A percentile compares a stretch with the other conserved stretches of the same genome.
phyloP scores from a whole-genome alignment of 306 rosid genomes.

The Glycyrrhiza uralensis region DNA sequence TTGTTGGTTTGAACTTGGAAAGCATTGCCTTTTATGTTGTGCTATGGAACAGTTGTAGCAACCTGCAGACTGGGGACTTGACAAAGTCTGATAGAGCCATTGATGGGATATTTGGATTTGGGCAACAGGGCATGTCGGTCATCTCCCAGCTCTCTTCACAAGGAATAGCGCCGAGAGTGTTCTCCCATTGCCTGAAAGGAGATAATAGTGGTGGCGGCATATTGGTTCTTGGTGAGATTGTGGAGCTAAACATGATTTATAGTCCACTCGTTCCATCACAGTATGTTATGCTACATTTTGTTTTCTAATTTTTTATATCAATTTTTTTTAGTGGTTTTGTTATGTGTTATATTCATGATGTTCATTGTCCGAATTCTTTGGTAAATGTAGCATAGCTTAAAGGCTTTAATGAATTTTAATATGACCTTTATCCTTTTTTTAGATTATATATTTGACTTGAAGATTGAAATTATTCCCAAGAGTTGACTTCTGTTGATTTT shows the following conservation, averaged over 20 bases:
- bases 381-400: background rate
- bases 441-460: background rate
- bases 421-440: conserved; percentile 14
- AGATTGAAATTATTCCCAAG: background rate
- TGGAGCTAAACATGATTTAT: conserved; percentile 71
- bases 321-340: background rate
- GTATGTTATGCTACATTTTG: conserved; percentile 47
- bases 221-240: conserved; percentile 85
- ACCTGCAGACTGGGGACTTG: conserved; percentile 70
- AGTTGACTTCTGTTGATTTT: background rate
- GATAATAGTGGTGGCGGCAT: conserved; percentile 82
- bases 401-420: background rate
- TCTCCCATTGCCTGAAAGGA: conserved; percentile 94
- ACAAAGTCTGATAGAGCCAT: conserved; percentile 74
- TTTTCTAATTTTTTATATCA: background rate
- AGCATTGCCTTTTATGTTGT: conserved; percentile 29
- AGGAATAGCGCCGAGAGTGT: conserved; percentile 67
- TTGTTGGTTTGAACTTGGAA: conserved; percentile 23
- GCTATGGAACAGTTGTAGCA: conserved; percentile 83
- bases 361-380: background rate
- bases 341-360: background rate
- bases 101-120: conserved; percentile 93
- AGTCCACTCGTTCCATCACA: conserved; percentile 86
- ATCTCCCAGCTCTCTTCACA: conserved; percentile 69
- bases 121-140: conserved; percentile 78